These are phyloP conservation scores for Trichothecium sympodiale DNA, from an alignment of 2,329 filamentous ascomycete genomes.

Conservation along the genomic window DNA sequence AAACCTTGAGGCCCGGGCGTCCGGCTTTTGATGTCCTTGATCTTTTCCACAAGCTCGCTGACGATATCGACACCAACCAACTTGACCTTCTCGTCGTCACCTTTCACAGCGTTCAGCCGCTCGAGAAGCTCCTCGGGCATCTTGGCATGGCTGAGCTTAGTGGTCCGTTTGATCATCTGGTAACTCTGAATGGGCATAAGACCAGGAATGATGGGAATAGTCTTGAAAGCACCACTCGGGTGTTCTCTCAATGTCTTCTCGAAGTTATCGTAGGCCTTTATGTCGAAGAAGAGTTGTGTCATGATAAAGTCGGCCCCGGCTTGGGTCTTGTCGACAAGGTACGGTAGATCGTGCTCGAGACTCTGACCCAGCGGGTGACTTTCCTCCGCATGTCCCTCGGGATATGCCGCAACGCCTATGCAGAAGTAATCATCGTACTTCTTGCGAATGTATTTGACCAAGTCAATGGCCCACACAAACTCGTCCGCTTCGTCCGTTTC, in stretches of 20 bases:
- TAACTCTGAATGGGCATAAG: constrained; percentile 98
- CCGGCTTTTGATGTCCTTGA: constrained; percentile 53
- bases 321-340: constrained; percentile 77
- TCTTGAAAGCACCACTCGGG: constrained; percentile 73
- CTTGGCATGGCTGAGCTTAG: constrained; percentile 84
- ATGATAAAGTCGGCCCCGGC: constrained; percentile 97
- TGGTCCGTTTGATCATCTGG: constrained; percentile 86
- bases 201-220: constrained; percentile 82
- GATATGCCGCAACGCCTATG: constrained; percentile 87
- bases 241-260: constrained; percentile 69
- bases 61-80: constrained; percentile 71
- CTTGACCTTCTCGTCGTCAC: constrained; percentile 75
- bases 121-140: constrained; percentile 61
- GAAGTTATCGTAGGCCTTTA: constrained; percentile 70
- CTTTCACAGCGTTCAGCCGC: constrained; percentile 61
- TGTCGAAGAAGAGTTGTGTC: constrained; percentile 95
- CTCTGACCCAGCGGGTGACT: constrained; percentile 63
- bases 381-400: constrained; percentile 89
- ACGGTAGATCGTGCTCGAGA: constrained; percentile 73
- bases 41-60: constrained; percentile 68
- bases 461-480: constrained; percentile 79
- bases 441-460: constrained; percentile 80
- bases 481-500: constrained; percentile 55
- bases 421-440: constrained; percentile 92
- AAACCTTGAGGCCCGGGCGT: constrained; percentile 62